phyloP scores from a whole-genome alignment of 108 stramenopile species.

The Nitzschia sp. region DNA sequence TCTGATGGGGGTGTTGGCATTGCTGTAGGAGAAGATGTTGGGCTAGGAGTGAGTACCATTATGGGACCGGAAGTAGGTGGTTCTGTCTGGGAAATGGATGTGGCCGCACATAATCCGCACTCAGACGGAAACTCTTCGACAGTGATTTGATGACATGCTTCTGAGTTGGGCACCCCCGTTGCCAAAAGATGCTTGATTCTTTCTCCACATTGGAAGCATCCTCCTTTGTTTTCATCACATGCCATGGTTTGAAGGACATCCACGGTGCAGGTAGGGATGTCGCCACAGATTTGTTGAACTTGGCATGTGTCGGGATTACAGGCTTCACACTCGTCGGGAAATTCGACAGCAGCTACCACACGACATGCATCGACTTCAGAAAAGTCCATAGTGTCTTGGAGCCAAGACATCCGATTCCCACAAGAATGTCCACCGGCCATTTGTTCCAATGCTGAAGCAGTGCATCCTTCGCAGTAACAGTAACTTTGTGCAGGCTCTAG shows the following conservation, averaged over 20 bases:
- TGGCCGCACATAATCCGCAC: background rate
- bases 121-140: constrained; percentile 5
- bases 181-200: constrained; percentile 2
- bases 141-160: background rate
- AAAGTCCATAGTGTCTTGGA: constrained; percentile 42
- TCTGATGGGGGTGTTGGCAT: too few species aligned
- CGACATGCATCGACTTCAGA: constrained; percentile 32
- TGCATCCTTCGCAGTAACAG: constrained; percentile 59
- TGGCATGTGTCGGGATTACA: constrained; percentile 16
- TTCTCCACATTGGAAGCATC: constrained; percentile 6
- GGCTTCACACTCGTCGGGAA: constrained; percentile 16
- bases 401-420: constrained; percentile 59
- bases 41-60: background rate
- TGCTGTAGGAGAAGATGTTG: background rate
- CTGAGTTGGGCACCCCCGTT: constrained; percentile 5
- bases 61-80: background rate
- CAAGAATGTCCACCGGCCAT: constrained; percentile 57
- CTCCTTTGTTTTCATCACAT: background rate
- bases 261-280: background rate
- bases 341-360: constrained; percentile 3
- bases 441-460: constrained; percentile 38
- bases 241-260: constrained; percentile 3
- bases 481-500: too few species aligned
- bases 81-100: background rate
- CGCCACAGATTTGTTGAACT: constrained; percentile 4